phyloP scores from a whole-genome alignment of 129 eudicot genomes.

The Ambrosia artemisiifolia region DNA sequence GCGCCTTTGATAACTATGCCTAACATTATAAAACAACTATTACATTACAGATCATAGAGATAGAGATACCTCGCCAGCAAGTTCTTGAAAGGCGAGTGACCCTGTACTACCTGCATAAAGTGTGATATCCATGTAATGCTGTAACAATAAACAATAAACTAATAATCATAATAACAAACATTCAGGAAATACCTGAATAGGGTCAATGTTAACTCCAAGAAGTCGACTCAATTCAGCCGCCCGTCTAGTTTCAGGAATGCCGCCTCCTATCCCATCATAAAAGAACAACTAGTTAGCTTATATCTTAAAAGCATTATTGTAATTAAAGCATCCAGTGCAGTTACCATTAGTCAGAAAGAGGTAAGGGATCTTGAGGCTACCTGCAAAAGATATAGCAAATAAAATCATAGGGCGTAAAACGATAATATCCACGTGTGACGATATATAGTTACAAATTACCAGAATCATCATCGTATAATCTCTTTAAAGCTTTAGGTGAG shows the following conservation, averaged over 20 bases:
- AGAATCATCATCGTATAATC: conserved; percentile 47
- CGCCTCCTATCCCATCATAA: conserved; percentile 48
- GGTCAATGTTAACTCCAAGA: conserved; percentile 50
- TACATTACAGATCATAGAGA: conserved; percentile 1
- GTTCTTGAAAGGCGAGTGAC: conserved; percentile 56
- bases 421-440: no score
- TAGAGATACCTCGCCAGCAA: conserved; percentile 48
- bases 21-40: conserved; percentile 11
- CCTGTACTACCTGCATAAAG: conserved; percentile 53
- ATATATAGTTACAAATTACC: conserved; percentile 23
- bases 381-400: conserved; percentile 32
- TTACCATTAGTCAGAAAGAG: conserved; percentile 64
- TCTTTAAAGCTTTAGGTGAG: conserved; percentile 47
- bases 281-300: background rate
- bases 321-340: conserved; percentile 15
- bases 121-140: background rate
- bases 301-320: no score
- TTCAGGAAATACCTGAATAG: conserved; percentile 49
- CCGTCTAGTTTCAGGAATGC: conserved; percentile 63
- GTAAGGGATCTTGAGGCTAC: conserved; percentile 59
- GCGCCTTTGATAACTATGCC: background rate
- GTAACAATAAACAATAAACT: background rate
- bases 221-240: conserved; percentile 58
- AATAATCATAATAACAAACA: background rate
- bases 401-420: background rate